A percentile compares a stretch with the other conserved stretches of the same genome.
These are phyloP conservation scores for Kwoniella bestiolae DNA, from an alignment of 768 basidiomycete species.

Conservation along the genomic window DNA sequence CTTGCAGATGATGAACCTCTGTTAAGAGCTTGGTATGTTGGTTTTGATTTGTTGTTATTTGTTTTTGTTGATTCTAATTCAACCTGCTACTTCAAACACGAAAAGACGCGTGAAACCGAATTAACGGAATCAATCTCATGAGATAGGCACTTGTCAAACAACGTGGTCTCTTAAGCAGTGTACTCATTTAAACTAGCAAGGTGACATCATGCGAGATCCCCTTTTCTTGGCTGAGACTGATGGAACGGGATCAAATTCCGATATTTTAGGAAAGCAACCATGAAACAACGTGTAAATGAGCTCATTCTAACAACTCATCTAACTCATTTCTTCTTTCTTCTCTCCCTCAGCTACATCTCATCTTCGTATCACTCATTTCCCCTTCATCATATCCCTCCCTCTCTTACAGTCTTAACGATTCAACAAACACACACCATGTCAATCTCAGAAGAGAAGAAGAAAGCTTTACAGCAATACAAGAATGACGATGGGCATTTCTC, in stretches of 20 bases:
- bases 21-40: too few species aligned
- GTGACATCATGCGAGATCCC: background rate
- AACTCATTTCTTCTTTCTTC: background rate
- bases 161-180: background rate
- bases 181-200: background rate
- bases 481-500: constrained; percentile 95
- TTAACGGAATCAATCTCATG: background rate
- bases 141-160: too few species aligned
- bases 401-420: background rate
- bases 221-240: background rate
- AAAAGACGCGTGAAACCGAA: background rate
- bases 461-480: constrained; percentile 60
- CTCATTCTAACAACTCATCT: background rate
- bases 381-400: background rate
- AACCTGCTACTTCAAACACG: background rate
- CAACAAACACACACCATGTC: constrained; percentile 10
- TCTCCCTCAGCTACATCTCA: background rate
- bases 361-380: background rate
- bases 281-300: constrained; percentile 10
- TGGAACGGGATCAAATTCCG: constrained; percentile 16
- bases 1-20: too few species aligned
- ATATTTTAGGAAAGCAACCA: constrained; percentile 1
- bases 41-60: constrained; percentile 7
- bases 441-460: constrained; percentile 51
- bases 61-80: constrained; percentile 15